phyloP scores from a whole-genome alignment of 2,329 filamentous ascomycete genomes.

The Penicillium capsulatum region DNA sequence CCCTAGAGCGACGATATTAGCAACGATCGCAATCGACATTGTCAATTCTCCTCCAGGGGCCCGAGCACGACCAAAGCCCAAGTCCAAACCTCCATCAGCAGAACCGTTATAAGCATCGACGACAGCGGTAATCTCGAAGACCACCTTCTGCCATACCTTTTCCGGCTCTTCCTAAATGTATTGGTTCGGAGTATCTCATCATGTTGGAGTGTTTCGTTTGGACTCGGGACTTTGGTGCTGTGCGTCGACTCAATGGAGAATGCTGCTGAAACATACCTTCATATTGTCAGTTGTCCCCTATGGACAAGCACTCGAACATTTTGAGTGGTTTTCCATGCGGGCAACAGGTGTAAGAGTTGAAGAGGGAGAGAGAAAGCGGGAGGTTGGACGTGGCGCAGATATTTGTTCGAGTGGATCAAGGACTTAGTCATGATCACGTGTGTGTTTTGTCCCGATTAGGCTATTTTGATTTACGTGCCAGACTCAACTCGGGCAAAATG shows the following conservation, averaged over 20 bases:
- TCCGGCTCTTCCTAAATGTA: constrained; percentile 48
- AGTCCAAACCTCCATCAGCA: constrained; percentile 35
- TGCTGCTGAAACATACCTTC: background rate
- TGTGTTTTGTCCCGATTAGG: too few species aligned
- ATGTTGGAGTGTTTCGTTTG: constrained; percentile 27
- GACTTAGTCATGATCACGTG: too few species aligned
- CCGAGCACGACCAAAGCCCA: constrained; percentile 3
- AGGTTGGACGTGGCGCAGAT: too few species aligned
- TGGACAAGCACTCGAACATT: too few species aligned
- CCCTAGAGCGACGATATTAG: constrained; percentile 10
- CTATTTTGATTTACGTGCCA: too few species aligned
- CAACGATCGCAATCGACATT: constrained; percentile 6
- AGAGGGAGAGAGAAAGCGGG: too few species aligned
- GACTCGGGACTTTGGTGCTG: constrained; percentile 10
- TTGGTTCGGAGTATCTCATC: constrained; percentile 45
- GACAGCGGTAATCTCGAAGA: constrained; percentile 29
- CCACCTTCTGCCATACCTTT: constrained; percentile 41
- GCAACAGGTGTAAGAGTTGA: too few species aligned
- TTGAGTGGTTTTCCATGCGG: background rate
- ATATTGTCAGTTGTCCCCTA: background rate
- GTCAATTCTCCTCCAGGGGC: background rate
- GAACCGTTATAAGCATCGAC: constrained; percentile 49
- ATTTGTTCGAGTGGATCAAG: too few species aligned
- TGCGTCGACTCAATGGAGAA: background rate
- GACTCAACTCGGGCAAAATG: too few species aligned